phyloP scores from a whole-genome alignment of 1,284 basidiomycete genomes.

The Leccinum pachyderme region DNA sequence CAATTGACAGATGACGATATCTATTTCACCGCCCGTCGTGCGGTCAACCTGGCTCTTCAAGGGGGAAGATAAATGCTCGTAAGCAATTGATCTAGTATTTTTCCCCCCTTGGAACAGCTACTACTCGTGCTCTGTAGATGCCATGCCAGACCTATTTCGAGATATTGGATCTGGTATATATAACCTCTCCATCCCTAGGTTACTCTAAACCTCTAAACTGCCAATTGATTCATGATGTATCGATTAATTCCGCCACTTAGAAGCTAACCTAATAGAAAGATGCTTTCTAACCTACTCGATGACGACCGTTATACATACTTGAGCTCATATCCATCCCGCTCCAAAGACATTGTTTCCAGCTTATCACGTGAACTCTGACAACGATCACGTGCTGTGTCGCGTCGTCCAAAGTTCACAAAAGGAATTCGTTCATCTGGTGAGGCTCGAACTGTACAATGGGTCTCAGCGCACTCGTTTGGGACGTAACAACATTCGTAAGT shows the following conservation, averaged over 20 bases:
- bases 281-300: constrained; percentile 1
- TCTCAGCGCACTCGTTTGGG: too few species aligned
- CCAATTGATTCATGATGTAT: not conserved
- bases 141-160: constrained; percentile 4
- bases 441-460: too few species aligned
- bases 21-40: constrained; percentile 41
- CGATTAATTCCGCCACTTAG: not conserved
- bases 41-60: constrained; percentile 17
- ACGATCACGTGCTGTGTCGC: too few species aligned
- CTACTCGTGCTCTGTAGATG: not conserved
- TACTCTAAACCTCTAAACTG: constrained; percentile 5
- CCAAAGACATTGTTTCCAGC: too few species aligned
- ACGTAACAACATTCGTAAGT: too few species aligned
- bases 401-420: too few species aligned
- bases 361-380: too few species aligned
- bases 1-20: constrained; percentile 41
- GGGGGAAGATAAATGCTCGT: constrained; percentile 9
- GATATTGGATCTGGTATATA: constrained; percentile 2
- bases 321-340: too few species aligned
- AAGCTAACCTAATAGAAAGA: constrained; percentile 1
- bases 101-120: not conserved
- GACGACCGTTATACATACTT: too few species aligned
- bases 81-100: constrained; percentile 1
- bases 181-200: constrained; percentile 14
- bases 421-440: too few species aligned